Evolutionary conservation across 345 rosid genomes (phyloP), one percentile per base, ranked within the genome.

Genomic region (Erucastrum elatum): DNA sequence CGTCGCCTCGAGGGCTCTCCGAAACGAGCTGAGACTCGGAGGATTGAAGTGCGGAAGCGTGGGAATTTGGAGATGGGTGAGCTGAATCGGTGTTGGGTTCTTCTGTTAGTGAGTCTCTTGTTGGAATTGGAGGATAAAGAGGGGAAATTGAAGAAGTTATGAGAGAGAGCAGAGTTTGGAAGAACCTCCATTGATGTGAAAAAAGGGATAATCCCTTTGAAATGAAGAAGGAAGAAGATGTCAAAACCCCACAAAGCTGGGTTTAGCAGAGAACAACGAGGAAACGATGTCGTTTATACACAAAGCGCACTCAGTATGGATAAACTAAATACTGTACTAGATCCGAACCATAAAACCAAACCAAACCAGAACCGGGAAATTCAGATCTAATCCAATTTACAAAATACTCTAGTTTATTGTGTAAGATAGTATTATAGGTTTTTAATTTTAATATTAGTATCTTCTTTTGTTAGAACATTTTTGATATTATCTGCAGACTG

Each of bases 1-100:
- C 90, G 88, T 72, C 98, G 92, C 29, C 74, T 78, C 5, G 84
- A 71, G 29, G 85, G 79, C 60, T 88, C 81, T 26, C 89, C 83
- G 56, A 87, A 88, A 46, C 79, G 89, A 76, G 92, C 92, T 4
- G 91, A 91, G 74, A 86, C 82, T 27, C 33, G 82, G 64, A 73
- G 78, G 37, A 13, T 33, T 65, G 30, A 60, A 76, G 72, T 56
- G 60, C 85, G 65, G 30, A 5, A 2, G 68, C 7, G 60, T 16
- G 2, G 68, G 78, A 66, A 72, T 51, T 87, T 81, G 78, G 84
- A 79, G 15, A 44, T 27, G 65, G 83, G 79, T n/a, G 51, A 4
- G 25, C 41, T 68, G 60, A 80, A 71, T 51, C 70, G 73, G 58
- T 44, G 66, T 2, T 72, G 81, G 62, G 7, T 16, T 72, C 70